Base-by-base conservation (phyloP, 2,329 filamentous ascomycete species). In the Clonostachys rhizophaga region DNA sequence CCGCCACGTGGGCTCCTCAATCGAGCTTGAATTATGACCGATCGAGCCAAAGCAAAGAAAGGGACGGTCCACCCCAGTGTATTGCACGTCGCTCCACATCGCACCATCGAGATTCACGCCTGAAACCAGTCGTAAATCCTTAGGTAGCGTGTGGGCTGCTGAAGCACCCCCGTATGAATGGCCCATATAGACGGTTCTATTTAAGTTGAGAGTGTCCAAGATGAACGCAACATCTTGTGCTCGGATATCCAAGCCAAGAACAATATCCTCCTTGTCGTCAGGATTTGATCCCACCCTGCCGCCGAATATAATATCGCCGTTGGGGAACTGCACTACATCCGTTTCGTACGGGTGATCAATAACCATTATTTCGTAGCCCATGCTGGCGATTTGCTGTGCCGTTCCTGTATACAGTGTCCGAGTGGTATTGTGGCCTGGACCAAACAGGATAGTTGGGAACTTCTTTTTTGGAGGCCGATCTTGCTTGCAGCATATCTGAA, bases 341-440 rank as follows among this genome's bases (percentile, higher is more conserved):
- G 68, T 62, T 43, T 78, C 74, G 43, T 71, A 69, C 0, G 75
- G 66, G 45, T 78, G 75, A 47, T 79, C 76, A 18, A 79, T 58
- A 0, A 72, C 59, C 12, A 76, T 58, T 3, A 79, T 70, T 1
- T 67, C 60, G 43, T 68, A 72, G 0, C 75, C 75, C 6, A 67
- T 60, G 14, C 69, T 72, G 1, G 74, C 71, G 4, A 79, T 59
- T 5, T 71, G 67, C 3, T 66, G 65, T 2, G 72, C 70, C 48
- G 71, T 63, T 5, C 64, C 66, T 4, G 59, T 64, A 52, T 79
- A 73, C 2, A 74, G 41, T 1, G 72, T 54, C 1, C 74, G 62
- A 0, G 69, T 68, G 5, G 65, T 66, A 5, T 68, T 69, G 33
- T 68, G 61, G 5, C 72, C 76, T 2, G 74, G 68, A 0, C 70